Evolutionary conservation across 495 filamentous ascomycete species (phyloP).

Genomic region (Tuber melanosporum): DNA sequence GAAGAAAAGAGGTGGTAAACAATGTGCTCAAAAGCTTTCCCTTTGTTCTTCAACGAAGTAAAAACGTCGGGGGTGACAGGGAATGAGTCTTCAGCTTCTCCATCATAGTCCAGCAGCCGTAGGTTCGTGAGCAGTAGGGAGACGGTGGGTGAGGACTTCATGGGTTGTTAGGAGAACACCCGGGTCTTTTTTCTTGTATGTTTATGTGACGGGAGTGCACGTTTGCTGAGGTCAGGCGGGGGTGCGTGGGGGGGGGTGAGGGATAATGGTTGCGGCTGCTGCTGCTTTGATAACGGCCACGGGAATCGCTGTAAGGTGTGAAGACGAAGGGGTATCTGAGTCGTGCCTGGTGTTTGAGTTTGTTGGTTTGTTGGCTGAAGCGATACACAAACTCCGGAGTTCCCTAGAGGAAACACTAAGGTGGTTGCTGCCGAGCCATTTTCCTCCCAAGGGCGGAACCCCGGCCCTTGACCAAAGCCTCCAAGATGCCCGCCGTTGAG

Average conservation of each 20-base stretch:
- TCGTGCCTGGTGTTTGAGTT: not conserved
- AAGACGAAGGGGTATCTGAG: not conserved
- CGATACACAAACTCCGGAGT: not conserved
- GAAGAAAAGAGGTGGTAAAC: constrained; percentile 35
- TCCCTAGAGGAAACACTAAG: not conserved
- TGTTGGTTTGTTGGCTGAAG: constrained; percentile 2
- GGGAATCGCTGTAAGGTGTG: not conserved
- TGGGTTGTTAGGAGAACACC: constrained; percentile 6
- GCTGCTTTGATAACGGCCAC: not conserved
- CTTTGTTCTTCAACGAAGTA: constrained; percentile 40
- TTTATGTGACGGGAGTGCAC: not conserved
- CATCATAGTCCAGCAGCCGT: constrained; percentile 34
- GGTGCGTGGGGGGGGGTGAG: not conserved
- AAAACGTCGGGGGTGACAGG: constrained; percentile 38
- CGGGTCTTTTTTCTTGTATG: not conserved
- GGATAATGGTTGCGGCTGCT: not conserved
- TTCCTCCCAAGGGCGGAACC: not conserved
- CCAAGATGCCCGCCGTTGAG: not conserved
- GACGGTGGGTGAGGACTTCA: constrained; percentile 38
- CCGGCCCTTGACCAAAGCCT: not conserved
- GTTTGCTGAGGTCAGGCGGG: not conserved
- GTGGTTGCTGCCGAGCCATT: constrained; percentile 1
- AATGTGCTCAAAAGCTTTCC: constrained; percentile 42
- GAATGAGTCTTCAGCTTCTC: constrained; percentile 28
- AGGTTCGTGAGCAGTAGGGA: constrained; percentile 41